Percentiles rank a stretch among this genome's conserved stretches.
phyloP scores from a whole-genome alignment of 2,329 filamentous ascomycete genomes.

The Aspergillus neotritici region DNA sequence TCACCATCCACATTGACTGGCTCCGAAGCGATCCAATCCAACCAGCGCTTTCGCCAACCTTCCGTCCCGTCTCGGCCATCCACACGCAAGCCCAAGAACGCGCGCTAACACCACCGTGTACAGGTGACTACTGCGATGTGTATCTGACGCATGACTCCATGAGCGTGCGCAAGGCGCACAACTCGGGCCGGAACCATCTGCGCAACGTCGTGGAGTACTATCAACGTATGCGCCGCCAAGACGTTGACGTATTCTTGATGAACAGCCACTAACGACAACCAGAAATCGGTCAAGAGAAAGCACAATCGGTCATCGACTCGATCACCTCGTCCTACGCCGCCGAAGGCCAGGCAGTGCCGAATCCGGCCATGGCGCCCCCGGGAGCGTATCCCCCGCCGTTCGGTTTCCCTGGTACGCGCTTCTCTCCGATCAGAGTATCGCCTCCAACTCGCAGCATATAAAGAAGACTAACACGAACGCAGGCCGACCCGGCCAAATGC shows the following conservation, averaged over 20 bases:
- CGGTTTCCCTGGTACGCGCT: slow-evolving; percentile 54
- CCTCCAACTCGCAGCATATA: background rate
- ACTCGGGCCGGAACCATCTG: slow-evolving; percentile 90
- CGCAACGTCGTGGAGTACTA: slow-evolving; percentile 99
- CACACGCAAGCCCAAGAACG: background rate
- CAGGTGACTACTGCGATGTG: slow-evolving; percentile 97
- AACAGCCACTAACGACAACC: slow-evolving; percentile 8
- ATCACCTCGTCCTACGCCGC: slow-evolving; percentile 95
- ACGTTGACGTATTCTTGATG: background rate
- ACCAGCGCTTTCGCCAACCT: background rate
- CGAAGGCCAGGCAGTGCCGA: slow-evolving; percentile 80
- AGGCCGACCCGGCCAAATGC: slow-evolving; percentile 38
- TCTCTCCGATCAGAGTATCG: background rate
- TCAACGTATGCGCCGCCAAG: slow-evolving; percentile 57
- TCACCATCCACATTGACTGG: background rate
- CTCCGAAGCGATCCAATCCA: slow-evolving; percentile 1
- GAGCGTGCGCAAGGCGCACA: slow-evolving; percentile 98
- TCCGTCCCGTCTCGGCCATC: background rate
- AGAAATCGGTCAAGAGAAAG: slow-evolving; percentile 98
- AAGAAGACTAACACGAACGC: slow-evolving; percentile 1
- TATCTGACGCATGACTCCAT: slow-evolving; percentile 99
- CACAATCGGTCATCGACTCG: slow-evolving; percentile 95
- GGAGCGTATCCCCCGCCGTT: slow-evolving; percentile 52
- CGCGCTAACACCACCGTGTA: slow-evolving; percentile 1
- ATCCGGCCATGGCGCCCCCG: slow-evolving; percentile 69